Base-by-base conservation (phyloP, 768 basidiomycete genomes). In the Albatrellus ellisii region DNA sequence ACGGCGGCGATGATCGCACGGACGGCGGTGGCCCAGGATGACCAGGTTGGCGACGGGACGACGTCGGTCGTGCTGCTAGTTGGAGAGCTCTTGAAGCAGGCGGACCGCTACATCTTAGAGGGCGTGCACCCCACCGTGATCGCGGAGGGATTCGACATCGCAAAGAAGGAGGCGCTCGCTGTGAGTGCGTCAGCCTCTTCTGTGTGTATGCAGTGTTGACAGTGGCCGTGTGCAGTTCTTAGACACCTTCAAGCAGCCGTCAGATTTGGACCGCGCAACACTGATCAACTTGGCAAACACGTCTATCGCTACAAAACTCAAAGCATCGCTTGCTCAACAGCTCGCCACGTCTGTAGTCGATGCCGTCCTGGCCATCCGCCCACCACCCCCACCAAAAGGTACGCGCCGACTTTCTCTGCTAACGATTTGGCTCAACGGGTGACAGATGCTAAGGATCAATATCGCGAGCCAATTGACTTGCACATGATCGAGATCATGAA, bases 401-500 rank as follows among this genome's bases (percentile, higher is more conserved):
- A 51, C 39, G 59, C 38, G 14, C 29, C 18, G 14, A n/a, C 47
- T 10, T 26, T 28, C 25, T 8, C 8, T 12, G 45, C 35, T 21
- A 22, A 36, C 50, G 52, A 50, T 50, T 51, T n/a, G n/a, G n/a
- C n/a, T 46, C 24, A 14, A 43, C 27, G 36, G 40, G 45, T 26
- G 36, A 40, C 50, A 82, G 77, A 73, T 47, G 60, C 72, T 15
- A 64, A 67, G 47, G 78, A 82, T 55, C 75, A 78, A 51, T 83
- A 75, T 70, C 73, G 72, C 41, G 80, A 91, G 52, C 90, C 92
- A 38, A 92, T 98, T 56, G 95, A 99, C 67, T 69, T 99, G 43
- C 94, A 98, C 65, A 99, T 99, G 95, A 68, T 99, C 39, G 95
- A 99, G 65, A 80, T 98, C 48, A 98, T 98, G 95, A 98, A 98